Conservation (phyloP, 495 filamentous ascomycete species). For the Amphirosellinia nigrospora region DNA sequence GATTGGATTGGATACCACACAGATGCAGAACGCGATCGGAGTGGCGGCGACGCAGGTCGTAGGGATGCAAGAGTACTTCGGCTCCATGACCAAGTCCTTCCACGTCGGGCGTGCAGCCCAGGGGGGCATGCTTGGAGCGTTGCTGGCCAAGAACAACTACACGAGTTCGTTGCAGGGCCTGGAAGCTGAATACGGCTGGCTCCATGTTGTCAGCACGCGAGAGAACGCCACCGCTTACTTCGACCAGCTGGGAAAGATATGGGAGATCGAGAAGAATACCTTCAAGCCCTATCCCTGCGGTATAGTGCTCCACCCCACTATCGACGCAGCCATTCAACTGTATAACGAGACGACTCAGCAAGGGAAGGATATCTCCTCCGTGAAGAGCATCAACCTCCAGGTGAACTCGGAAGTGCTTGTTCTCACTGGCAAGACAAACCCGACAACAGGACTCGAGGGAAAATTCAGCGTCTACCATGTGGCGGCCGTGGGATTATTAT, state of each 20-base stretch:
- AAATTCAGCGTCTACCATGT: slow-evolving; percentile 64
- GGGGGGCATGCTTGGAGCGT: slow-evolving; percentile 56
- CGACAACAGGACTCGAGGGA: slow-evolving; percentile 56
- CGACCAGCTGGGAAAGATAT: slow-evolving; percentile 42
- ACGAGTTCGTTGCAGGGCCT: slow-evolving; percentile 54
- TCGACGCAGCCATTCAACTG: slow-evolving; percentile 57
- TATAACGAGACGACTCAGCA: slow-evolving; percentile 43
- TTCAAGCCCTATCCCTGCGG: slow-evolving; percentile 65
- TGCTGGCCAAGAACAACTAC: slow-evolving; percentile 54
- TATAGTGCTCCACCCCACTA: slow-evolving; percentile 62
- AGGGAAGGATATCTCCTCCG: slow-evolving; percentile 35
- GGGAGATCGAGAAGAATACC: slow-evolving; percentile 59
- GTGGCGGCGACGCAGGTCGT: slow-evolving; percentile 59
- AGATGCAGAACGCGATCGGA: slow-evolving; percentile 58
- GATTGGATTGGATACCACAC: slow-evolving; percentile 41
- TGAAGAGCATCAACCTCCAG: slow-evolving; percentile 41
- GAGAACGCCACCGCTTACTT: slow-evolving; percentile 44
- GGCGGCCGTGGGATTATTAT: slow-evolving; percentile 54
- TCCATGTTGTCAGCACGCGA: slow-evolving; percentile 53
- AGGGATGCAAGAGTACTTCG: slow-evolving; percentile 60
- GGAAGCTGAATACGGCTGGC: slow-evolving; percentile 62
- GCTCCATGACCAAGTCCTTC: slow-evolving; percentile 62
- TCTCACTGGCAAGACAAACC: slow-evolving; percentile 57
- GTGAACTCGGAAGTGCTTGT: slow-evolving; percentile 62
- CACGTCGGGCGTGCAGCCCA: slow-evolving; percentile 60